Conservation (phyloP, 108 stramenopile genomes). For the Ochromonas danica region DNA sequence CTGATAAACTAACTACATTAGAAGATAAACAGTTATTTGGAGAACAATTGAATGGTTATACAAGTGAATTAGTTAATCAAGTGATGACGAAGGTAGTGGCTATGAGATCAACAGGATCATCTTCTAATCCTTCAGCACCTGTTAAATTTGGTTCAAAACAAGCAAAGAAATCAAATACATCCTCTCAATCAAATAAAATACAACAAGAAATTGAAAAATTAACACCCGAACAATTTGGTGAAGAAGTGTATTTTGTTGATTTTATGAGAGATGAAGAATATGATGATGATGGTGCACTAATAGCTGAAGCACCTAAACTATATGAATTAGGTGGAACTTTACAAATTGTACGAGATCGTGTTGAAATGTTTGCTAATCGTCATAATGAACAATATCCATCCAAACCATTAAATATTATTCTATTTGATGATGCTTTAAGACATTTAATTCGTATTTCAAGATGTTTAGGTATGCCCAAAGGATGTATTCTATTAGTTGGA, state of each 20-base stretch:
- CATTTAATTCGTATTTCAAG: constrained; percentile 49
- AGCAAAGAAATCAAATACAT: constrained; percentile 7
- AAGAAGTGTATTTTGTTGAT: constrained; percentile 50
- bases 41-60: constrained; percentile 6
- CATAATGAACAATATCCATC: constrained; percentile 50
- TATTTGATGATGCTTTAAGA: constrained; percentile 56
- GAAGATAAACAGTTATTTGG: constrained; percentile 48
- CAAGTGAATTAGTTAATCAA: constrained; percentile 12
- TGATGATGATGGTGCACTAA: constrained; percentile 53
- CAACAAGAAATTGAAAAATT: neutral
- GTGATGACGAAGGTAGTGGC: neutral
- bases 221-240: constrained; percentile 19
- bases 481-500: constrained; percentile 53
- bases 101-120: neutral
- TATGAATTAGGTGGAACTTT: constrained; percentile 50
- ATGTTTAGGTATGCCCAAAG: constrained; percentile 51
- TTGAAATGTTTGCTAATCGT: constrained; percentile 33
- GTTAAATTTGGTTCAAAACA: constrained; percentile 23
- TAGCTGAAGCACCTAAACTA: constrained; percentile 55
- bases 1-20: constrained; percentile 49
- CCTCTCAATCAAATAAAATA: neutral
- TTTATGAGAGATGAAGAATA: constrained; percentile 55
- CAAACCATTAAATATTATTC: constrained; percentile 43
- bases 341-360: constrained; percentile 30
- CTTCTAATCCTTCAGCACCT: neutral